Evolutionary conservation across 78 protist genomes (phyloP).

Genomic region (Dictyostelium firmibasis): DNA sequence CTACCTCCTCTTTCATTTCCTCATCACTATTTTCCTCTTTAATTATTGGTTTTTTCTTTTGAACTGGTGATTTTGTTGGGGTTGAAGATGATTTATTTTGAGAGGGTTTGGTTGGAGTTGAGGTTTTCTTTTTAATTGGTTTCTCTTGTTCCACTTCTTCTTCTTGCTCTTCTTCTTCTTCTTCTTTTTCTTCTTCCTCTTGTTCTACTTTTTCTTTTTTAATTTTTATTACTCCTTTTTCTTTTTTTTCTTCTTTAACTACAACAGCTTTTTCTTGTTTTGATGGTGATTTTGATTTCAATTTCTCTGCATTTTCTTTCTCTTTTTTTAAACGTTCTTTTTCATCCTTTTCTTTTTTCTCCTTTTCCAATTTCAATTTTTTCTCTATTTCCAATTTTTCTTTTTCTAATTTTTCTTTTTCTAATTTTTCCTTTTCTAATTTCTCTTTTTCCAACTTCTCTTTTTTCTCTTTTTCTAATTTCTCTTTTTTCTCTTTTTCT

Average conservation of each 20-base stretch:
- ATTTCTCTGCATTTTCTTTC: not conserved
- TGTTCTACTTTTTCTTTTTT: not conserved
- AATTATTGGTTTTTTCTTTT: not conserved
- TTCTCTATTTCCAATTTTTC: not conserved
- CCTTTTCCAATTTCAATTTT: not conserved
- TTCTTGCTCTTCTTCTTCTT: not conserved
- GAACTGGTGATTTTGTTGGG: not conserved
- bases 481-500: not conserved
- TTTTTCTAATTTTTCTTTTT: not conserved
- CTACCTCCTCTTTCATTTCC: not conserved
- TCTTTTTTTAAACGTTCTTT: not conserved
- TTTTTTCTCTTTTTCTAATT: not conserved
- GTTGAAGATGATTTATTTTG: not conserved
- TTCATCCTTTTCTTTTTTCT: not conserved
- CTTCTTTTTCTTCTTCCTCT: not conserved
- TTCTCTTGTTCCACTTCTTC: not conserved
- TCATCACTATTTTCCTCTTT: not conserved
- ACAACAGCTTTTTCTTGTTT: not conserved
- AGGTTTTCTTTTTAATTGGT: not conserved
- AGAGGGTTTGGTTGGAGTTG: not conserved
- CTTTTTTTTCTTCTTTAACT: not conserved
- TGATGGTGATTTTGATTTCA: not conserved
- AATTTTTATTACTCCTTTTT: not conserved
- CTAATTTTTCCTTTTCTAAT: not conserved
- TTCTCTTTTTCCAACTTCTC: not conserved